Percentiles rank a stretch among this genome's conserved stretches.
Conservation (phyloP, 2,329 filamentous ascomycete genomes). For the Aureobasidium mangrovei region DNA sequence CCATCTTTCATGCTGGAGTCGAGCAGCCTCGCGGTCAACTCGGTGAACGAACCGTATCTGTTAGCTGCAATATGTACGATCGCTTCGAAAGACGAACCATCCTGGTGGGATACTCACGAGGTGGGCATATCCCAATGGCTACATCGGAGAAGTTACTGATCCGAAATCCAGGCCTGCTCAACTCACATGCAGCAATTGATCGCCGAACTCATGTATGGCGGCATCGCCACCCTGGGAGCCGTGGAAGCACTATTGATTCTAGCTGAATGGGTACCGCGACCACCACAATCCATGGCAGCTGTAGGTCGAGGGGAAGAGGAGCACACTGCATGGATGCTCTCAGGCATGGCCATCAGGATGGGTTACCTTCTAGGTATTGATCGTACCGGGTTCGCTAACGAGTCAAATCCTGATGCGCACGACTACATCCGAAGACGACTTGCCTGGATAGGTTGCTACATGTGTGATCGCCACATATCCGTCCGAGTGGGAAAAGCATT, state of each 20-base stretch:
- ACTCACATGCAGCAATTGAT: slow-evolving; percentile 28
- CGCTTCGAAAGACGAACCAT: slow-evolving; percentile 26
- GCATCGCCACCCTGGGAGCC: slow-evolving; percentile 25
- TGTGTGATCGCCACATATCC: slow-evolving; percentile 27
- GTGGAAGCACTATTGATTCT: slow-evolving; percentile 28
- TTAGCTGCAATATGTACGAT: slow-evolving; percentile 27
- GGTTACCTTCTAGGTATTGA: slow-evolving; percentile 29
- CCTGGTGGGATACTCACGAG: slow-evolving; percentile 27
- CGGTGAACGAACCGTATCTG: slow-evolving; percentile 25
- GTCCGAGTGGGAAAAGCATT: slow-evolving; percentile 28
- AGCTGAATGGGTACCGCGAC: slow-evolving; percentile 26
- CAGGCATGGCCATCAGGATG: slow-evolving; percentile 26
- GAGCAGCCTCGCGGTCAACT: slow-evolving; percentile 21
- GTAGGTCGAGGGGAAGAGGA: slow-evolving; percentile 28
- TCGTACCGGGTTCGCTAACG: slow-evolving; percentile 25
- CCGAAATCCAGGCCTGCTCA: slow-evolving; percentile 18
- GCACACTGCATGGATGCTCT: slow-evolving; percentile 28
- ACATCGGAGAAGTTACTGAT: no score
- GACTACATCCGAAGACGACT: slow-evolving; percentile 26
- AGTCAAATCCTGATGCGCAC: slow-evolving; percentile 22
- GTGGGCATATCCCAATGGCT: background rate
- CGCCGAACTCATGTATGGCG: slow-evolving; percentile 24
- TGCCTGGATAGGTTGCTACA: slow-evolving; percentile 27
- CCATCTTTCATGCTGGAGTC: slow-evolving; percentile 25
- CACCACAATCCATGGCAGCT: slow-evolving; percentile 22